These are phyloP conservation scores for Rhodotorula diobovata DNA, from an alignment of 768 basidiomycete genomes.

Conservation along the genomic window DNA sequence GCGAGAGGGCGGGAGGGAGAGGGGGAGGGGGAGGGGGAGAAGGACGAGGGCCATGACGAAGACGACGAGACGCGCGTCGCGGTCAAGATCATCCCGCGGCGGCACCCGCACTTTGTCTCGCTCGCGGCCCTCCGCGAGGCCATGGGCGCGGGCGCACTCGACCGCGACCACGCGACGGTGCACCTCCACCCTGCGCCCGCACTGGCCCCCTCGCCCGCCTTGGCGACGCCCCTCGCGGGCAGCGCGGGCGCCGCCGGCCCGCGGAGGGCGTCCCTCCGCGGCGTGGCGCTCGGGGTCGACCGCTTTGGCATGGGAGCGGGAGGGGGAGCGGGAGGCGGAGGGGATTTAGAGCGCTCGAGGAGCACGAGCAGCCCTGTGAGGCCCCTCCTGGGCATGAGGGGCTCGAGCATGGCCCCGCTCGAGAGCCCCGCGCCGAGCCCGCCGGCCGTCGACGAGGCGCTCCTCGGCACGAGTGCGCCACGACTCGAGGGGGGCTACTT, in stretches of 20 bases:
- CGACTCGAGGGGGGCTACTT: neutral
- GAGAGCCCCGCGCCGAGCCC: slow-evolving; percentile 12
- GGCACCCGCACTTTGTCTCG: neutral
- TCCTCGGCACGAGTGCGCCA: slow-evolving; percentile 1
- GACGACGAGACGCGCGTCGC: slow-evolving; percentile 24
- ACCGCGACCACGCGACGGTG: neutral
- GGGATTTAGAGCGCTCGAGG: neutral
- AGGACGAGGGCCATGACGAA: neutral
- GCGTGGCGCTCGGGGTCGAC: neutral
- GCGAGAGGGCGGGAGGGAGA: too few relatives aligned
- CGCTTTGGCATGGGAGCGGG: neutral
- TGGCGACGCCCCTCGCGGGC: neutral
- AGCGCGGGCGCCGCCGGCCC: neutral
- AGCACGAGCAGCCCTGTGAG: neutral
- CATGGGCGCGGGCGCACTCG: neutral
- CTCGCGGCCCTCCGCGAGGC: neutral
- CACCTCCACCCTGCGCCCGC: neutral
- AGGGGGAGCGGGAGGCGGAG: neutral
- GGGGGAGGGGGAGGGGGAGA: too few relatives aligned
- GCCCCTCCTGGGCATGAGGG: neutral
- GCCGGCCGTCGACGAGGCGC: neutral
- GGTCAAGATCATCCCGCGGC: slow-evolving; percentile 40
- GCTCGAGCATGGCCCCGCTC: neutral
- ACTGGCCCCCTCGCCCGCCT: too few relatives aligned
- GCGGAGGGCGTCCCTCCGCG: neutral